Base-by-base conservation (phyloP, 371 early-diverging fungal species). In the Zopfochytrium polystomum region DNA sequence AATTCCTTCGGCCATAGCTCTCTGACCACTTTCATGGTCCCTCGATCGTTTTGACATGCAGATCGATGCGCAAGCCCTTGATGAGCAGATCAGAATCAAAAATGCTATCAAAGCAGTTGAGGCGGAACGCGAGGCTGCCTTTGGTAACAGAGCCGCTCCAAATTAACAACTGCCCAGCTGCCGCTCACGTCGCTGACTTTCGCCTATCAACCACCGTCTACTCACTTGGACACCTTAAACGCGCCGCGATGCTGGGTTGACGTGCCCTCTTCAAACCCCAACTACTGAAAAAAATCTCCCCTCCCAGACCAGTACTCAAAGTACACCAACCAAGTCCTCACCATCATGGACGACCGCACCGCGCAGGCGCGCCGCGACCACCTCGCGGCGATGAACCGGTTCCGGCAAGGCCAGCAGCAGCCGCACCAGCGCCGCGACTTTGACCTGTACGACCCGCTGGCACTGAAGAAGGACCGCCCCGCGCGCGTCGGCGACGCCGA, bases 1-100 rank as follows among this genome's bases (percentile, higher is more conserved):
- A 20, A 42, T n/a, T 42, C 42, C 15, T 42, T 42, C 0, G 13
- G 13, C 42, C n/a, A 42, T 42, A 13, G 42, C n/a, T 42, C 15
- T n/a, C 15, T 0, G 13, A 42, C n/a, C 42, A 42, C 13, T n/a
- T n/a, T 42, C n/a, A n/a, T 1, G 23, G 31, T 30, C 20, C 23
- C 3, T 18, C 33, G 15, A 11, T 27, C 11, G 22, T 23, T 13
- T 32, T 35, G 27, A 15, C 23, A 6, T 1, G 3, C 44, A 81
- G 81, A 75, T 80, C 49, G 82, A 81, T 56, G 71, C 80, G 22
- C 44, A 69, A 42, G 74, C 77, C 6, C 55, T 81, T 1, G 76
- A 73, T 23, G 74, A 76, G 42, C 82, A 81, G 58, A 76, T 80
- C 18, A 51, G 67, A 42, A 66, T 68, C 30, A 81, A 80, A 63